phyloP scores from a whole-genome alignment of 768 basidiomycete genomes.

The Coprinopsis marcescibilis region DNA sequence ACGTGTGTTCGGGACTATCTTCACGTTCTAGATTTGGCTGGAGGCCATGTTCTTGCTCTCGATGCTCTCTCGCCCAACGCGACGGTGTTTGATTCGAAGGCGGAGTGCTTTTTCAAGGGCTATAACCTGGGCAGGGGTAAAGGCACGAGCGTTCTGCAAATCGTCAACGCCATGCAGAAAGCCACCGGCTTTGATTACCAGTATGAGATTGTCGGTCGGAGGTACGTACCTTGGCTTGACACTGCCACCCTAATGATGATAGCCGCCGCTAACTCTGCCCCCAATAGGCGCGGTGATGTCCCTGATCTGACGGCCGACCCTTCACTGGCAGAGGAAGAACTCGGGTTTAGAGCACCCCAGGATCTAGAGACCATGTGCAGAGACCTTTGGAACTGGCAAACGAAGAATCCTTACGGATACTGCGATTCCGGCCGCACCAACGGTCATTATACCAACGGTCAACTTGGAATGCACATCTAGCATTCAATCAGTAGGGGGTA shows the following conservation, averaged over 20 bases:
- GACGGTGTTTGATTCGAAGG: conserved; percentile 50
- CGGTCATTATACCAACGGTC: background rate
- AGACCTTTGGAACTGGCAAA: conserved; percentile 99
- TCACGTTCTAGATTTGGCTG: conserved; percentile 91
- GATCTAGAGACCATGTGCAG: conserved; percentile 89
- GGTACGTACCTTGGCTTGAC: conserved; percentile 45
- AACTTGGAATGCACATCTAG: no score
- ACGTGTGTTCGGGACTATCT: conserved; percentile 97
- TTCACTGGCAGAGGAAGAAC: conserved; percentile 81
- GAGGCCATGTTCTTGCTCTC: conserved; percentile 87
- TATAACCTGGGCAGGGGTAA: conserved; percentile 96
- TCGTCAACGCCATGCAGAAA: conserved; percentile 90
- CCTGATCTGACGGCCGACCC: conserved; percentile 96
- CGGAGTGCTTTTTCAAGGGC: conserved; percentile 71
- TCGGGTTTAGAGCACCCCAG: conserved; percentile 82
- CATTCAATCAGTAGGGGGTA: no score
- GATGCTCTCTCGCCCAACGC: conserved; percentile 69
- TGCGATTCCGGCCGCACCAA: conserved; percentile 18
- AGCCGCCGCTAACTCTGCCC: conserved; percentile 7
- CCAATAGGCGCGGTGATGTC: conserved; percentile 79
- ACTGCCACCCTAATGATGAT: conserved; percentile 5
- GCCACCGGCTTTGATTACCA: conserved; percentile 86
- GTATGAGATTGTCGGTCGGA: conserved; percentile 83
- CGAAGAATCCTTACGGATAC: conserved; percentile 83
- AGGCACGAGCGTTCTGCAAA: conserved; percentile 90